Evolutionary conservation across 1,284 basidiomycete genomes (phyloP).

Genomic region (Lignosus rhinocerotis): DNA sequence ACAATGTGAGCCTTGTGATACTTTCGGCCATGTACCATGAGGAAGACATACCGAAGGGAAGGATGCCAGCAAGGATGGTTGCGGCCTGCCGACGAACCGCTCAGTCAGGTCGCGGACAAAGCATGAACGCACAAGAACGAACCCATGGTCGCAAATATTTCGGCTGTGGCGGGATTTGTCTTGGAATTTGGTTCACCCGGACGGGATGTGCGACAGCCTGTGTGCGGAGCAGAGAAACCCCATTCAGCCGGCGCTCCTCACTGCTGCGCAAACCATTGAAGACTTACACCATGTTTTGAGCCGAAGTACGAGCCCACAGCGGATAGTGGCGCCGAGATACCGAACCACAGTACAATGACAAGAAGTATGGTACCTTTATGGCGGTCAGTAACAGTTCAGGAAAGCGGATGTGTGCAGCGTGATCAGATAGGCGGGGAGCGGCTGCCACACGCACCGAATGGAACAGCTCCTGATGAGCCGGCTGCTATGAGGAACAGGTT

Average conservation of each 20-base stretch:
- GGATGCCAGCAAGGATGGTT: constrained; percentile 83
- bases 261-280: not conserved
- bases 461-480: constrained; percentile 92
- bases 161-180: constrained; percentile 86
- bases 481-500: constrained; percentile 86
- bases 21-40: not conserved
- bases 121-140: constrained; percentile 24
- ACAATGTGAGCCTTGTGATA: not conserved
- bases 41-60: constrained; percentile 77
- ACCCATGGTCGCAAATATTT: constrained; percentile 83
- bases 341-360: constrained; percentile 93
- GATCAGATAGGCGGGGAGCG: not conserved
- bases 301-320: constrained; percentile 79
- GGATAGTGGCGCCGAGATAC: constrained; percentile 87
- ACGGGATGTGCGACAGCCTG: constrained; percentile 80
- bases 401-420: not conserved
- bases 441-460: constrained; percentile 65
- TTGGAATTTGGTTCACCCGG: constrained; percentile 89
- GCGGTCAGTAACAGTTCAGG: not conserved
- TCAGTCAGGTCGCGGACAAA: constrained; percentile 2
- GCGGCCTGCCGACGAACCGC: constrained; percentile 51
- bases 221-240: not conserved
- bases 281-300: constrained; percentile 80
- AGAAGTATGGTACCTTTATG: constrained; percentile 79
- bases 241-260: not conserved